phyloP scores from a whole-genome alignment of 768 basidiomycete species.

The Russula foetens region DNA sequence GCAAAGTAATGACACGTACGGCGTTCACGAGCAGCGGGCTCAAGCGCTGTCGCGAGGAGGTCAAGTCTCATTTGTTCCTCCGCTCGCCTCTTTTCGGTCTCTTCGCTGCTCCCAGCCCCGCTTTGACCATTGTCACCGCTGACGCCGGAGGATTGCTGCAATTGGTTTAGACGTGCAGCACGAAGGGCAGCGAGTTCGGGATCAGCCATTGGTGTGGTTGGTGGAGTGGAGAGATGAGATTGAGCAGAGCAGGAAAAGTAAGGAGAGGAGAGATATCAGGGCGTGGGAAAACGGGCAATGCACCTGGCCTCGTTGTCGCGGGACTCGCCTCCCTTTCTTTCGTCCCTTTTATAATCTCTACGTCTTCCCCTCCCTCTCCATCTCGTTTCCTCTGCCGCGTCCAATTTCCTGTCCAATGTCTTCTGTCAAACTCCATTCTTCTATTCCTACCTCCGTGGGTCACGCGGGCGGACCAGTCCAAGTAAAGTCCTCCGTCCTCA shows the following conservation, averaged over 20 bases:
- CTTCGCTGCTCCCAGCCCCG: constrained; percentile 47
- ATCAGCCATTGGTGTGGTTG: constrained; percentile 23
- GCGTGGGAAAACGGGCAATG: constrained; percentile 2
- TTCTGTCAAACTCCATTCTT: constrained; percentile 49
- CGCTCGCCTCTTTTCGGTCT: constrained; percentile 34
- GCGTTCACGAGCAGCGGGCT: constrained; percentile 19
- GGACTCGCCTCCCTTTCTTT: not conserved
- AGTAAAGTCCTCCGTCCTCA: constrained; percentile 79
- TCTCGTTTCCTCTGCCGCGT: not conserved
- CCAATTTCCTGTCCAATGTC: constrained; percentile 32
- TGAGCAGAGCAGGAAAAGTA: not conserved
- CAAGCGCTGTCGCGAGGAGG: constrained; percentile 28
- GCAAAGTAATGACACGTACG: constrained; percentile 1
- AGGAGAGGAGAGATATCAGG: not conserved
- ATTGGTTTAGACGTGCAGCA: constrained; percentile 36
- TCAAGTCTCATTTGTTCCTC: constrained; percentile 75
- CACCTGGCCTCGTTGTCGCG: constrained; percentile 20
- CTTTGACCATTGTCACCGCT: constrained; percentile 15
- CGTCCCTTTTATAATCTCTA: constrained; percentile 1
- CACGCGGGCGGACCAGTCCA: constrained; percentile 63
- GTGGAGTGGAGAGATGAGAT: not conserved
- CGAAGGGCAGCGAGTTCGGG: constrained; percentile 38
- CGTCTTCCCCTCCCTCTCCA: not conserved
- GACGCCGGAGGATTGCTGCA: constrained; percentile 24
- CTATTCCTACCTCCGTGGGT: constrained; percentile 65